These are phyloP conservation scores for Achlya hypogyna DNA, from an alignment of 352 stramenopile genomes.

Conservation along the genomic window DNA sequence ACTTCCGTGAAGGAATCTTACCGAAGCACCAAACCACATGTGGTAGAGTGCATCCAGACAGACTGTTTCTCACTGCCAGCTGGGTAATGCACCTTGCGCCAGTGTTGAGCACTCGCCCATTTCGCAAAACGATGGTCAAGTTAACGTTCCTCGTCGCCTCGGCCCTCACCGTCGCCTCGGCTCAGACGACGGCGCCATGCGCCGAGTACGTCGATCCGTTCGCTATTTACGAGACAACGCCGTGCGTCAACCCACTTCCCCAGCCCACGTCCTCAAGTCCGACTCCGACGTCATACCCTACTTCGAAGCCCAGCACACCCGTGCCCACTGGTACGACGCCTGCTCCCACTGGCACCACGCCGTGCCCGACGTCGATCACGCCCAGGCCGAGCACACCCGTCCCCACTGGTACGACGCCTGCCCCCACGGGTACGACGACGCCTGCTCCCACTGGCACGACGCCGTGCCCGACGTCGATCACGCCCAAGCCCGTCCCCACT, in stretches of 20 bases:
- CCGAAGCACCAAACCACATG: too few species aligned
- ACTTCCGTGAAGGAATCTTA: too few species aligned
- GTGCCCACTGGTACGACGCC: background rate
- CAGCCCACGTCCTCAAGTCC: too few species aligned
- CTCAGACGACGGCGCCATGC: background rate
- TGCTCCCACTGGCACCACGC: background rate
- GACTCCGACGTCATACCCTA: too few species aligned
- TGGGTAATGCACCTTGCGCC: too few species aligned
- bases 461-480: background rate
- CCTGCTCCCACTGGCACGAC: background rate
- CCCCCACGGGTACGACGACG: background rate
- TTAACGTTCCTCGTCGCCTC: conserved; percentile 1
- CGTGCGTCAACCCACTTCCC: background rate
- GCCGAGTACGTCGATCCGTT: background rate
- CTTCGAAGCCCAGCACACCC: background rate
- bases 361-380: background rate
- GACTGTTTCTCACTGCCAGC: too few species aligned
- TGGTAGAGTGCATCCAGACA: too few species aligned
- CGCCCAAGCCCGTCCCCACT: background rate
- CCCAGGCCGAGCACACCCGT: background rate
- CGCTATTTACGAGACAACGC: background rate
- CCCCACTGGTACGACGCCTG: background rate
- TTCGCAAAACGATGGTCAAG: conserved; percentile 6
- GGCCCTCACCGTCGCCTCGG: conserved; percentile 1
- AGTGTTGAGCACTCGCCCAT: background rate